Base-by-base conservation (phyloP, 2,329 filamentous ascomycete species). In the Talaromyces albobiverticillius region DNA sequence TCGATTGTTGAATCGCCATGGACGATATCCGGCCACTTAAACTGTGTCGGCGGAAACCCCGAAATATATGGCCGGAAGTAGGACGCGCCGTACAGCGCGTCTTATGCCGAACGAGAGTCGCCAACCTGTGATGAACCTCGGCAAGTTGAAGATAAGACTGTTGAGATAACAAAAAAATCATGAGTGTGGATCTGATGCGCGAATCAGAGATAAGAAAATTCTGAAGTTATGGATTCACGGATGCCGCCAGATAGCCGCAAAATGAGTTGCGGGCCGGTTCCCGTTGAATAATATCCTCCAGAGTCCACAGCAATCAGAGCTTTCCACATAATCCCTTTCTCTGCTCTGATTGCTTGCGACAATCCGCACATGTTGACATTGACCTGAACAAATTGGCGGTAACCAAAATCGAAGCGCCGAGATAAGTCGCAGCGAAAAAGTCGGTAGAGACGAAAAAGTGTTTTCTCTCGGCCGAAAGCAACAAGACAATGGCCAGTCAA, bases 401-500 rank as follows among this genome's bases (percentile, higher is more conserved):
- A 34, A 14, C 13, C 13, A 34, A 34, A 20, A 10, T n/a, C 16
- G n/a, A 36, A 40, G 10, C 16, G 11, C 8, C 18, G 18, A 40
- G n/a, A 18, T 9, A 13, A 22, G 9, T 22, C 8, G 16, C 36
- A 8, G 36, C 18, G 7, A 22, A 22, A 40, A 18, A n/a, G 18
- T 40, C n/a, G 8, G 36, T 22, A 14, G 10, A 42, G 22, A 16
- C 16, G 0, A 29, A 13, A 9, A 1, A 9, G 2, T 36, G 5
- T 31, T 51, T 16, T 32, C 23, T 18, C 38, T 51, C 48, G 48
- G 48, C 40, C 22, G 46, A 54, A 48, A 50, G 9, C 4, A 26
- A 34, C 16, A 31, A 46, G 14, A 55, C 18, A 14, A 54, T 54
- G 53, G 48, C 23, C 20, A 73, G 68, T 60, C 61, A 57, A 38